Evolutionary conservation across 495 filamentous ascomycete species (phyloP).

Genomic region (Staphylotrichum tortipilum): DNA sequence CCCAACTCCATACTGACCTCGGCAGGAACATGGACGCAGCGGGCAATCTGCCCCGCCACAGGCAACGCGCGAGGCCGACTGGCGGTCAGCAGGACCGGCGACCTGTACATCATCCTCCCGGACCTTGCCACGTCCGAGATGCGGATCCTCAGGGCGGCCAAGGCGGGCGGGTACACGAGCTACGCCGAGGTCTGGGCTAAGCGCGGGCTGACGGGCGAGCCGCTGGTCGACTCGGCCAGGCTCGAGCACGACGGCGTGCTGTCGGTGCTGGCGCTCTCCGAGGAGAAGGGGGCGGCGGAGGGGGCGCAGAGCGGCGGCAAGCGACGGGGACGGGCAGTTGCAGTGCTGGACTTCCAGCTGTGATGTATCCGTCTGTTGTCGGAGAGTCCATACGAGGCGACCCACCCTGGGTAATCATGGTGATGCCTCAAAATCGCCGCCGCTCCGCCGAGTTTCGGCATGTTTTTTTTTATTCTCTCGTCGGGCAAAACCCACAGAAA

Average conservation of each 20-base stretch:
- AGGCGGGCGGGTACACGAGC: slow-evolving; percentile 15
- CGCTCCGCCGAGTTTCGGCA: no score
- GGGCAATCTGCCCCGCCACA: slow-evolving; percentile 19
- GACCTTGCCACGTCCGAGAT: slow-evolving; percentile 18
- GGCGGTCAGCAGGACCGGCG: slow-evolving; percentile 26
- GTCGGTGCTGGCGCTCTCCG: slow-evolving; percentile 27
- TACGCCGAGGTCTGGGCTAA: slow-evolving; percentile 29
- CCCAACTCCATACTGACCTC: no score
- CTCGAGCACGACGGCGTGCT: slow-evolving; percentile 28
- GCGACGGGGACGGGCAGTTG: slow-evolving; percentile 13
- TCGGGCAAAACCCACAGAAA: no score
- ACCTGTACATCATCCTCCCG: slow-evolving; percentile 32
- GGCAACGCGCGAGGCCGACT: slow-evolving; percentile 30
- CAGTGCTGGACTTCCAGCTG: slow-evolving; percentile 32
- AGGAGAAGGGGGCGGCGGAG: neutral
- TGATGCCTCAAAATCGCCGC: no score
- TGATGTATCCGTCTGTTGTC: slow-evolving; percentile 3
- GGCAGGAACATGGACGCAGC: slow-evolving; percentile 27
- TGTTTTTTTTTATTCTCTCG: no score
- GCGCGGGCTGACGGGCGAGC: slow-evolving; percentile 27
- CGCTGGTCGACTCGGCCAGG: slow-evolving; percentile 30
- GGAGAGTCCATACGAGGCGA: no score
- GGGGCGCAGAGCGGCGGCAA: neutral
- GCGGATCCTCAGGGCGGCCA: slow-evolving; percentile 26
- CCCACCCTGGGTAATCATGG: no score